A percentile compares a stretch with the other conserved stretches of the same genome.
These are phyloP conservation scores for Claviceps fusiformis DNA, from an alignment of 2,329 filamentous ascomycete genomes.

Conservation along the genomic window DNA sequence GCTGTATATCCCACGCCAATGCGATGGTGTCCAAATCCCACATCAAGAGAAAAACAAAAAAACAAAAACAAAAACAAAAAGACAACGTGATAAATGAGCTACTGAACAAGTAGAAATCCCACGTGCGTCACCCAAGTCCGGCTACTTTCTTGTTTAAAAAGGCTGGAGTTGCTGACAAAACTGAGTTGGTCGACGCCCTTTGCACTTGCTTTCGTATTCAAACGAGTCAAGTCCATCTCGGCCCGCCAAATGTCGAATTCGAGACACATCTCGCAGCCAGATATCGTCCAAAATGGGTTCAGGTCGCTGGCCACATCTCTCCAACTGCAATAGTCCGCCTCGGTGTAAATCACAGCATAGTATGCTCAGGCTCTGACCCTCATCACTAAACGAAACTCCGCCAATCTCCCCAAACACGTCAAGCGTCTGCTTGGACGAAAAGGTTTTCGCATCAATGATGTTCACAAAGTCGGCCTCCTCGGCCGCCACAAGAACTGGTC, in stretches of 20 bases:
- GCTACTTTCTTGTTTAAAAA: slow-evolving; percentile 7
- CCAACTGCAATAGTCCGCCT: slow-evolving; percentile 53
- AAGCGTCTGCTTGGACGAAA: slow-evolving; percentile 51
- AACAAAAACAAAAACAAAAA: not conserved
- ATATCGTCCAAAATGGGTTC: slow-evolving; percentile 13
- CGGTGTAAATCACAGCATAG: slow-evolving; percentile 52
- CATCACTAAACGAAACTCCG: slow-evolving; percentile 52
- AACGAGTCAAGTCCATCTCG: slow-evolving; percentile 1
- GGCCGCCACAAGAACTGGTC: slow-evolving; percentile 53
- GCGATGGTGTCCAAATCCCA: not conserved
- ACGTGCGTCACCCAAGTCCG: not conserved
- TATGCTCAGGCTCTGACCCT: slow-evolving; percentile 54
- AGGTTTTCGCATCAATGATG: slow-evolving; percentile 55
- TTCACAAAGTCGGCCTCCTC: slow-evolving; percentile 65
- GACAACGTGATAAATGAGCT: not conserved
- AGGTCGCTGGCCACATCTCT: slow-evolving; percentile 26
- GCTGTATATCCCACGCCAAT: not conserved
- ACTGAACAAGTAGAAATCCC: too few relatives aligned
- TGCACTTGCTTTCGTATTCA: slow-evolving; percentile 1
- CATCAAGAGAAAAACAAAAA: not conserved
- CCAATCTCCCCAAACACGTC: slow-evolving; percentile 66
- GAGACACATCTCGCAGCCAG: slow-evolving; percentile 6
- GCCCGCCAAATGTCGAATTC: not conserved
- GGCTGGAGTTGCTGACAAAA: slow-evolving; percentile 11
- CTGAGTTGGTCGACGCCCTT: slow-evolving; percentile 3